A percentile compares a stretch with the other conserved stretches of the same genome.
phyloP scores from a whole-genome alignment of 2,329 filamentous ascomycete genomes.

The Fusarium begoniae region DNA sequence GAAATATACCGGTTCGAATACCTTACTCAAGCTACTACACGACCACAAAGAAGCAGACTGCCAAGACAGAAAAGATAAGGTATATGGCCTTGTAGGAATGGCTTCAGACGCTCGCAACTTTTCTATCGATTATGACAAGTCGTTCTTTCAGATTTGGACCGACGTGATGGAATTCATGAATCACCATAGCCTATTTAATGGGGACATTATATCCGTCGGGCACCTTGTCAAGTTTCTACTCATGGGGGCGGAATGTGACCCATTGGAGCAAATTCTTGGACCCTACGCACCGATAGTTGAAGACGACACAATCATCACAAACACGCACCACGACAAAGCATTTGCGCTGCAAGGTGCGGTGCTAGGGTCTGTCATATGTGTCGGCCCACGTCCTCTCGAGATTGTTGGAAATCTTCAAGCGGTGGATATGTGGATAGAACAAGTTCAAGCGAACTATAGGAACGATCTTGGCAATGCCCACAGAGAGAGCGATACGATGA shows the following conservation, averaged over 20 bases:
- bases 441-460: background rate
- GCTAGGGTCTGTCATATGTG: background rate
- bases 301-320: background rate
- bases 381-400: background rate
- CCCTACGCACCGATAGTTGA: background rate
- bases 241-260: background rate
- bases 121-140: background rate
- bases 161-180: background rate
- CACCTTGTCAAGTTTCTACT: background rate
- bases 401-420: background rate
- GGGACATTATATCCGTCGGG: background rate
- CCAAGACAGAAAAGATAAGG: background rate
- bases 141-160: background rate
- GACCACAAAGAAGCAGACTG: background rate
- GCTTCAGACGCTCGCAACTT: background rate
- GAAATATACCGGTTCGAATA: fast-evolving
- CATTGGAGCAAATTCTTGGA: background rate
- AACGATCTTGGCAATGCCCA: background rate
- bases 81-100: background rate
- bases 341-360: background rate
- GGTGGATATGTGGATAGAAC: background rate
- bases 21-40: background rate
- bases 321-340: background rate
- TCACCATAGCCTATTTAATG: fast-evolving
- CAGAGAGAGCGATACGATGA: background rate